phyloP scores from a whole-genome alignment of 2,329 filamentous ascomycete species.

The Clarireedia hainanense region DNA sequence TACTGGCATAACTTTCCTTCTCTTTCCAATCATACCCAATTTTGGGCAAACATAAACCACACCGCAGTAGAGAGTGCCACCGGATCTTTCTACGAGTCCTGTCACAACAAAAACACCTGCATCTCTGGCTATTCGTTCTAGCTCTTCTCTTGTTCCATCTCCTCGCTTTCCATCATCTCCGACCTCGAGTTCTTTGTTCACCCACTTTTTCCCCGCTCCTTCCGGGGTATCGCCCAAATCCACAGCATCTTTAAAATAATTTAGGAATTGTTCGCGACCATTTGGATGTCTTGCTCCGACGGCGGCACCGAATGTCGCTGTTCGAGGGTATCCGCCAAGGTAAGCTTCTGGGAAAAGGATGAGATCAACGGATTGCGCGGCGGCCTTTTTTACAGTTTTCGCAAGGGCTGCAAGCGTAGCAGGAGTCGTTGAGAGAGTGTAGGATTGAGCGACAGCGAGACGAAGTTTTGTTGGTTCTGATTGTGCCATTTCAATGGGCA shows the following conservation, averaged over 20 bases:
- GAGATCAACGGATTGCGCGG: slow-evolving; percentile 49
- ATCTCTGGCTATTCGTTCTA: slow-evolving; percentile 69
- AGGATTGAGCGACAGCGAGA: slow-evolving; percentile 42
- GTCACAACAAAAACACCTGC: slow-evolving; percentile 77
- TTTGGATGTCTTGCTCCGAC: slow-evolving; percentile 60
- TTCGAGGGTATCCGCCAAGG: slow-evolving; percentile 84
- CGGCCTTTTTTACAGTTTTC: slow-evolving; percentile 55
- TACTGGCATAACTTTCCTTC: slow-evolving; percentile 86
- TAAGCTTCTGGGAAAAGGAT: slow-evolving; percentile 89
- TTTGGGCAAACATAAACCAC: slow-evolving; percentile 75
- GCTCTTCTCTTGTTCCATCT: slow-evolving; percentile 70
- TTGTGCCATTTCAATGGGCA: too few relatives aligned
- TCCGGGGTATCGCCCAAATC: slow-evolving; percentile 73
- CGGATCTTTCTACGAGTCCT: slow-evolving; percentile 71
- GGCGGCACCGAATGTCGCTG: slow-evolving; percentile 65
- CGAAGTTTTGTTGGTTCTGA: slow-evolving; percentile 21
- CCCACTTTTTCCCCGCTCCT: slow-evolving; percentile 67
- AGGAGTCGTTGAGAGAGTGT: slow-evolving; percentile 38
- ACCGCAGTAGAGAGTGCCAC: slow-evolving; percentile 76
- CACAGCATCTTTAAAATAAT: slow-evolving; percentile 70
- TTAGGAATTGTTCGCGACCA: slow-evolving; percentile 74
- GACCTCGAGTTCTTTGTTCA: slow-evolving; percentile 52
- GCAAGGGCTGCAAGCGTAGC: slow-evolving; percentile 60
- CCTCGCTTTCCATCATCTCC: slow-evolving; percentile 44
- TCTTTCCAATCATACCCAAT: slow-evolving; percentile 69